Base-by-base conservation (phyloP, 208 protist species). In the Leishmania turanica region DNA sequence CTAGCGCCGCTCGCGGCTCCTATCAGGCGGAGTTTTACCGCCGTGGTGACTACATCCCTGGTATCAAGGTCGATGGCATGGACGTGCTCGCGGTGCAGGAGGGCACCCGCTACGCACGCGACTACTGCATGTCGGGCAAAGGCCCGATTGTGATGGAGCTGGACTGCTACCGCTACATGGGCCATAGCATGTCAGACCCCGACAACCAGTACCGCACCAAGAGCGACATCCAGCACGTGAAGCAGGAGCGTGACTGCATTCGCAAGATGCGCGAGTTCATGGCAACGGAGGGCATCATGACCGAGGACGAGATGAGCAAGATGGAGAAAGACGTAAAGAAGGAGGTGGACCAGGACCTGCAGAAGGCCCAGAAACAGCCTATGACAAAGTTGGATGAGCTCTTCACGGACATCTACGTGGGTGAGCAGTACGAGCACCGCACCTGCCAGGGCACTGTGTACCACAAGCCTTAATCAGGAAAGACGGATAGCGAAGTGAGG, bases 111-210 rank as follows among this genome's bases (percentile, higher is more conserved):
- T 99, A 88, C 69, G 96, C 93, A 37, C 92, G 93, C 78, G 89
- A 99, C 40, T 89, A 95, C 84, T 96, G 93, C 83, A 77, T 87
- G 68, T 73, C 90, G 54, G 91, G 91, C 56, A 96, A 98, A 82
- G 99, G 98, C 54, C 99, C 99, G 34, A 86, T 99, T 34, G 90
- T 99, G 42, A 65, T 99, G 49, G 98, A 99, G 91, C 92, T 99
- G 74, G 93, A 99, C 85, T 99, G 96, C 49, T 99, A 99, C 92
- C 95, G 98, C 75, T 99, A 99, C 91, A 95, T 98, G 87, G 98
- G 99, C 73, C 99, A 99, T 93, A 99, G 95, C 54, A 99, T 99
- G 99, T 99, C 97, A 54, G 99, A 99, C 90, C 99, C 99, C 60
- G 99, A 99, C 83, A 98, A 93, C 75, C 93, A 96, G 62, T 99